Percentiles rank a stretch among this genome's conserved stretches.
Conservation (phyloP, 306 rosid genomes). For the Rosa multiflora region DNA sequence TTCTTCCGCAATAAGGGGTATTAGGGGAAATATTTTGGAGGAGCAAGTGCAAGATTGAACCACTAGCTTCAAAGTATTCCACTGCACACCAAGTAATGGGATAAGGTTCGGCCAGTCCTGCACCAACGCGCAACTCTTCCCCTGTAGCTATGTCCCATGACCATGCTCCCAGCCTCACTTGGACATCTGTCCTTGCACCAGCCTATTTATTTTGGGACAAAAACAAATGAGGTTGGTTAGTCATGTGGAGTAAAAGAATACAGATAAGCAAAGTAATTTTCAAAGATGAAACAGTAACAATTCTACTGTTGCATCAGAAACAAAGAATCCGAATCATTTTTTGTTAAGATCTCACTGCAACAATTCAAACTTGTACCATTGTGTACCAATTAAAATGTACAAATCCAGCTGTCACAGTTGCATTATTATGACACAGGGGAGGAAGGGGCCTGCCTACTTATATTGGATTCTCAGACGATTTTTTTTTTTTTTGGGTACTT, state of each 20-base stretch:
- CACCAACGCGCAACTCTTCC: constrained; percentile 93
- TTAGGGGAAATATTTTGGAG: constrained; percentile 47
- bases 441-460: constrained; percentile 7
- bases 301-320: constrained; percentile 10
- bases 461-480: constrained; percentile 1
- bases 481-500: no score
- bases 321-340: constrained; percentile 13
- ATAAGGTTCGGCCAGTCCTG: constrained; percentile 92
- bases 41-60: constrained; percentile 67
- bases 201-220: constrained; percentile 45
- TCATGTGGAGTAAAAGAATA: constrained; percentile 20
- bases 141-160: constrained; percentile 84
- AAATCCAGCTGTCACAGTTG: constrained; percentile 26
- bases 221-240: constrained; percentile 15
- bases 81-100: constrained; percentile 86
- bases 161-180: constrained; percentile 88
- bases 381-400: constrained; percentile 6
- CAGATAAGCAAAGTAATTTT: constrained; percentile 4
- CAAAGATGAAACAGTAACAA: constrained; percentile 12
- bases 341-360: constrained; percentile 23
- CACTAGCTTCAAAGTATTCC: constrained; percentile 87
- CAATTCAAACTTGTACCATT: constrained; percentile 10
- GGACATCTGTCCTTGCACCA: constrained; percentile 51
- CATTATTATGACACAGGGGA: constrained; percentile 17
- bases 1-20: constrained; percentile 58